These are phyloP conservation scores for Psilocybe cyanescens DNA, from an alignment of 768 basidiomycete species.

Conservation along the genomic window DNA sequence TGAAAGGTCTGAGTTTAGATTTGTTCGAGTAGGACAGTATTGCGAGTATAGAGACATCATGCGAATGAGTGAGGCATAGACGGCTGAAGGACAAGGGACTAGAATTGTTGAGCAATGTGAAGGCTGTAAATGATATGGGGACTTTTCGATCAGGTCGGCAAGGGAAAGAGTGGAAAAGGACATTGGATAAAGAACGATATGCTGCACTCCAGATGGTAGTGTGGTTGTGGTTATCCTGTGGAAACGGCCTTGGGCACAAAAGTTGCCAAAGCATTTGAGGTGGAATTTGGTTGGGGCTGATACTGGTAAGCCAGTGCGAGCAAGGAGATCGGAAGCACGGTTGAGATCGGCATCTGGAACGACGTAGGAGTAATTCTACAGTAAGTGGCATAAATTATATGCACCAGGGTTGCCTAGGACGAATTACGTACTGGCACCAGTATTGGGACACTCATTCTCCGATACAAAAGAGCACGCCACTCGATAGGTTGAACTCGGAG, in stretches of 20 bases:
- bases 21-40: conserved; percentile 20
- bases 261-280: conserved; percentile 24
- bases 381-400: not conserved
- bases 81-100: conserved; percentile 31
- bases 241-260: conserved; percentile 22
- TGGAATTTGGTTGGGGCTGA: conserved; percentile 22
- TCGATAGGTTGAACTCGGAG: conserved; percentile 26
- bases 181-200: conserved; percentile 26
- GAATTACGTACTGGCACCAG: conserved; percentile 21
- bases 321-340: conserved; percentile 25
- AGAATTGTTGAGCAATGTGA: conserved; percentile 23
- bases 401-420: not conserved
- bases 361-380: conserved; percentile 28
- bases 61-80: conserved; percentile 37
- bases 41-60: conserved; percentile 31
- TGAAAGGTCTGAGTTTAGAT: conserved; percentile 34
- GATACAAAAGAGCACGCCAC: conserved; percentile 28
- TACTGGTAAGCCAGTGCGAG: conserved; percentile 25
- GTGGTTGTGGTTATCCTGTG: conserved; percentile 26
- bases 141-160: conserved; percentile 21
- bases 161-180: conserved; percentile 29
- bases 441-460: conserved; percentile 30
- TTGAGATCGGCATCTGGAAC: conserved; percentile 25
- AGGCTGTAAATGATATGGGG: conserved; percentile 18
- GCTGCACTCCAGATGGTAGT: conserved; percentile 17